Conservation (phyloP, 78 protist genomes). For the Paratrimastix pyriformis region DNA sequence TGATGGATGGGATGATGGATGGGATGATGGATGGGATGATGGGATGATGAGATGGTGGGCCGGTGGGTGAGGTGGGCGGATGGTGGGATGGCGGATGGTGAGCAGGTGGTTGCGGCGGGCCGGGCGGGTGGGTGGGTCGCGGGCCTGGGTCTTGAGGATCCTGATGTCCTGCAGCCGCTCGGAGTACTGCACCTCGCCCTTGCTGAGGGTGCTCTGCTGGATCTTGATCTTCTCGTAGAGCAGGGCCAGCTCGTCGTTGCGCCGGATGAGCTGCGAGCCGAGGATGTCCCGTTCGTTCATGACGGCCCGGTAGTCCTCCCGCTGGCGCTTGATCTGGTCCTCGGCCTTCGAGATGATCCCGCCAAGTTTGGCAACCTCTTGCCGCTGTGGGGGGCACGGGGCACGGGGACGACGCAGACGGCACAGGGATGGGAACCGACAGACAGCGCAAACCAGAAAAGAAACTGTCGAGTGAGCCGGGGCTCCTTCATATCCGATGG, state of each 20-base stretch:
- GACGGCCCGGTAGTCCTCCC: constrained; percentile 52
- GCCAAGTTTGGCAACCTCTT: constrained; percentile 49
- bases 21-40: no score
- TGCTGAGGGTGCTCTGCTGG: constrained; percentile 61
- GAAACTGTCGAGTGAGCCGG: not conserved
- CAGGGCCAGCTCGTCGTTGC: constrained; percentile 81
- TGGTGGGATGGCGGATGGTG: no score
- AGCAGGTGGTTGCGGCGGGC: not conserved
- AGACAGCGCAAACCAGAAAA: not conserved
- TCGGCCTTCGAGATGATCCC: constrained; percentile 62
- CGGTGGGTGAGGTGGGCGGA: no score
- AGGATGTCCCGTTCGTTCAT: constrained; percentile 70
- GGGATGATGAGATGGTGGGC: no score
- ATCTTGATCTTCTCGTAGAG: constrained; percentile 76
- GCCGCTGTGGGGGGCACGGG: constrained; percentile 5
- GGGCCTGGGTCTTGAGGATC: constrained; percentile 35
- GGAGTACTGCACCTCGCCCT: constrained; percentile 68
- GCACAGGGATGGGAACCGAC: not conserved
- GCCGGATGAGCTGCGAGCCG: constrained; percentile 74
- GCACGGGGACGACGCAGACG: not conserved
- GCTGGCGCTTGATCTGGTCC: constrained; percentile 43
- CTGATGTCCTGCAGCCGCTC: constrained; percentile 55
- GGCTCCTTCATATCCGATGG: no score
- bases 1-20: no score
- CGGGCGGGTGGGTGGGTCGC: constrained; percentile 2